These are phyloP conservation scores for Lonicera japonica DNA, from an alignment of 129 eudicot genomes.

Conservation along the genomic window DNA sequence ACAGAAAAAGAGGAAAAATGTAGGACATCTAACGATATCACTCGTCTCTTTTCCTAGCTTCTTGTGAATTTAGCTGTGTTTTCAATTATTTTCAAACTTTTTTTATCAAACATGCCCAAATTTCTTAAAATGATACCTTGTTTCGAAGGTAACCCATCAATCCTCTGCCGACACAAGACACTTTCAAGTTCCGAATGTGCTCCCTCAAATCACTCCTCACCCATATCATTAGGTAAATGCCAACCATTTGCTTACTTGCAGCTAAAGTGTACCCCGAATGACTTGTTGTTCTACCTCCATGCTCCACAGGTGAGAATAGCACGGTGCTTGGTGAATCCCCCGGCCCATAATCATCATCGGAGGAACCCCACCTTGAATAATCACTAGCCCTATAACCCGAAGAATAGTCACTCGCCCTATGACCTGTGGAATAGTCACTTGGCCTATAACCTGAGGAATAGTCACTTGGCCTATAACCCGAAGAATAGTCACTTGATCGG, in stretches of 20 bases:
- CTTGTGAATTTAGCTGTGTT: no score
- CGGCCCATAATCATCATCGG: conserved; percentile 79
- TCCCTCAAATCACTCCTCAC: conserved; percentile 76
- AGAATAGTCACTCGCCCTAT: conserved; percentile 58
- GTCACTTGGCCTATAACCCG: conserved; percentile 53
- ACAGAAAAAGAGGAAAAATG: no score
- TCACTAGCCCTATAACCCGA: conserved; percentile 84
- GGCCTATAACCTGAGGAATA: conserved; percentile 46
- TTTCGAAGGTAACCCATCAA: conserved; percentile 97
- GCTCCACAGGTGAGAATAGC: conserved; percentile 47
- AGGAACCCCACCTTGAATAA: conserved; percentile 79
- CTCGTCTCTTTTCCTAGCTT: no score
- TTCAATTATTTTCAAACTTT: no score
- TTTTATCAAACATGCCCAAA: no score
- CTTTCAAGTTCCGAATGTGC: conserved; percentile 69
- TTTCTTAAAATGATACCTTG: conserved; percentile 46
- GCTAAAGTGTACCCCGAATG: conserved; percentile 68
- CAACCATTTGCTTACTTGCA: conserved; percentile 97
- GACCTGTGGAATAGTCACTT: conserved; percentile 71
- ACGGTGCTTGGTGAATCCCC: conserved; percentile 70
- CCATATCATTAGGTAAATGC: conserved; percentile 88
- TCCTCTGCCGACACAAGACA: conserved; percentile 98
- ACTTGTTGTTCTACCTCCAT: conserved; percentile 36
- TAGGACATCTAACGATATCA: no score
- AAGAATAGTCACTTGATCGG: conserved; percentile 64